Base-by-base conservation (phyloP, 202 grass and related monocot species). In the Dendrocalamus latiflorus region DNA sequence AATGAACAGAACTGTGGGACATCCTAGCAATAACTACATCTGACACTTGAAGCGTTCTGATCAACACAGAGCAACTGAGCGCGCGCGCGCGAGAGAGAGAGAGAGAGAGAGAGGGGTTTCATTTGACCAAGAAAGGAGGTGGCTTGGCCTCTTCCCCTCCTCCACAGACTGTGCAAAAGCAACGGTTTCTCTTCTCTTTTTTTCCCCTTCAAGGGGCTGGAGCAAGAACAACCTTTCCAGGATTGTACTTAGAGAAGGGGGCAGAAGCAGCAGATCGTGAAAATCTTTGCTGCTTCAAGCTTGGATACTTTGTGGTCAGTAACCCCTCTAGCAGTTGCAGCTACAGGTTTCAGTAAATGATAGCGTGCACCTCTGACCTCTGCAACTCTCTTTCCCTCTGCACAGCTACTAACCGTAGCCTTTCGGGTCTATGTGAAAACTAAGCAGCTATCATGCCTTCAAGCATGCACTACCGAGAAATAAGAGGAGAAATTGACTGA, bases 261-360 rank as follows among this genome's bases (percentile, higher is more conserved):
- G 68, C 68, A 61, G 81, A 20, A 20, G 39, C 64, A 41, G 22
- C 85, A 77, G 66, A 75, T 64, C 5, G 34, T 10, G 34, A 75
- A 54, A 65, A 81, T 81, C 70, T 81, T 76, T n/a, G 48, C 54
- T 37, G 63, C 8, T 8, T 10, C 34, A 50, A 44, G 60, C 45
- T 58, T 30, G 1, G 28, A 30, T 30, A 30, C 28, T 30, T 30
- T 30, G 28, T 30, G 28, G 1, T 30, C 28, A 30, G 28, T 30
- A 1, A 30, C 28, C 28, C 28, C 28, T 30, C 28, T 30, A 1
- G 28, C 28, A 30, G 45, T 5, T 41, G 16, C 70, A 57, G 26
- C 10, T 54, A 17, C 48, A 72, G 43, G 58, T 9, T 14, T 70
- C 65, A 38, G 45, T 88, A 88, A 91, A 87, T 21, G 70, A 68